phyloP scores from a whole-genome alignment of 1,284 basidiomycete genomes.

The Irpex sp. region DNA sequence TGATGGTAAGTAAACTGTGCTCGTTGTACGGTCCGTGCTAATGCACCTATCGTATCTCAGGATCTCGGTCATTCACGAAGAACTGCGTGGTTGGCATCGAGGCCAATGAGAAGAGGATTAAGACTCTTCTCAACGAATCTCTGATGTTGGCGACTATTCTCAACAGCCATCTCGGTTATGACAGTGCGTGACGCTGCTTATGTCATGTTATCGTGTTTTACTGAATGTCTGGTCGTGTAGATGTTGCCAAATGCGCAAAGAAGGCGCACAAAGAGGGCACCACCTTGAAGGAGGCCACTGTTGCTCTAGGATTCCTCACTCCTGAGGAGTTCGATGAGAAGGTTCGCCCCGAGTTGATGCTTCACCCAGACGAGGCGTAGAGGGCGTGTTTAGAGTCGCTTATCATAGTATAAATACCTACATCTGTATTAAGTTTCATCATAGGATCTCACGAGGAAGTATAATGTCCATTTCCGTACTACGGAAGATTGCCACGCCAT shows the following conservation, averaged over 20 bases:
- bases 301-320: constrained; percentile 82
- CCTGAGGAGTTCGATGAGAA: constrained; percentile 94
- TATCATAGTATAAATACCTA: neutral
- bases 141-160: constrained; percentile 96
- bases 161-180: constrained; percentile 91
- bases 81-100: constrained; percentile 96
- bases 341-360: constrained; percentile 92
- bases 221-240: constrained; percentile 34
- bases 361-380: constrained; percentile 63
- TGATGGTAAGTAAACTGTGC: constrained; percentile 59
- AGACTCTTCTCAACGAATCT: constrained; percentile 88
- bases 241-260: constrained; percentile 98
- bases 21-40: neutral
- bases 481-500: neutral
- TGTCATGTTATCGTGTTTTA: constrained; percentile 10
- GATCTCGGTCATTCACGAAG: constrained; percentile 89
- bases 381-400: neutral
- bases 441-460: neutral
- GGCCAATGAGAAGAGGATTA: constrained; percentile 94
- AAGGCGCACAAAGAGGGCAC: constrained; percentile 99
- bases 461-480: neutral
- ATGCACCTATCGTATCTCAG: constrained; percentile 31
- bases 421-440: constrained; percentile 2
- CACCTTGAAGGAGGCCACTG: constrained; percentile 93
- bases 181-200: constrained; percentile 61